A percentile compares a stretch with the other conserved stretches of the same genome.
These are phyloP conservation scores for Fistulifera pelliculosa DNA, from an alignment of 108 stramenopile species.

Conservation along the genomic window DNA sequence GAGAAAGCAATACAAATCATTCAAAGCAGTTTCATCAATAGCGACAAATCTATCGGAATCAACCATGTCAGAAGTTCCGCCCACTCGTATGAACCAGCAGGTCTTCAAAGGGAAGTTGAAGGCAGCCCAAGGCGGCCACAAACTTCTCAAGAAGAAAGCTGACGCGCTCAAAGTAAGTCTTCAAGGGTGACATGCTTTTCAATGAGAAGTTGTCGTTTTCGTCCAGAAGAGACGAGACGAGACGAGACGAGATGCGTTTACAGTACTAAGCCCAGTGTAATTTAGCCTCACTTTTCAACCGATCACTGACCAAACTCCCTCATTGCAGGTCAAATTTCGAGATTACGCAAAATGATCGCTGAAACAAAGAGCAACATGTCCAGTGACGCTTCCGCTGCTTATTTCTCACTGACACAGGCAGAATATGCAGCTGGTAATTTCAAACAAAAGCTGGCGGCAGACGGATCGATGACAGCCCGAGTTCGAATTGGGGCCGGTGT, in stretches of 20 bases:
- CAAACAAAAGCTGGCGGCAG: slow-evolving; percentile 83
- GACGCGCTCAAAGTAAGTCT: slow-evolving; percentile 95
- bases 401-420: slow-evolving; percentile 94
- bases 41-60: no score
- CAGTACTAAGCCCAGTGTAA: no score
- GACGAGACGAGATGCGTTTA: no score
- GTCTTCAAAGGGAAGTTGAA: slow-evolving; percentile 92
- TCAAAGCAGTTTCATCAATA: no score
- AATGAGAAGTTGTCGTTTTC: no score
- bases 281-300: no score
- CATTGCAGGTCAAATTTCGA: slow-evolving; percentile 79
- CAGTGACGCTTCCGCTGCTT: slow-evolving; percentile 73
- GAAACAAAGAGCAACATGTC: slow-evolving; percentile 89
- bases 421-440: slow-evolving; percentile 98
- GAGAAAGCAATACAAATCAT: no score
- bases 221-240: no score
- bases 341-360: slow-evolving; percentile 94
- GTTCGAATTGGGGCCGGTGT: slow-evolving; percentile 81
- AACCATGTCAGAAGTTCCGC: slow-evolving; percentile 85
- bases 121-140: slow-evolving; percentile 91
- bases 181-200: slow-evolving; percentile 9
- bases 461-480: slow-evolving; percentile 79
- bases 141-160: slow-evolving; percentile 94
- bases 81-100: slow-evolving; percentile 97
- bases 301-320: no score